phyloP scores from a whole-genome alignment of 2,329 filamentous ascomycete species.

The Colletotrichum neosansevieriae region DNA sequence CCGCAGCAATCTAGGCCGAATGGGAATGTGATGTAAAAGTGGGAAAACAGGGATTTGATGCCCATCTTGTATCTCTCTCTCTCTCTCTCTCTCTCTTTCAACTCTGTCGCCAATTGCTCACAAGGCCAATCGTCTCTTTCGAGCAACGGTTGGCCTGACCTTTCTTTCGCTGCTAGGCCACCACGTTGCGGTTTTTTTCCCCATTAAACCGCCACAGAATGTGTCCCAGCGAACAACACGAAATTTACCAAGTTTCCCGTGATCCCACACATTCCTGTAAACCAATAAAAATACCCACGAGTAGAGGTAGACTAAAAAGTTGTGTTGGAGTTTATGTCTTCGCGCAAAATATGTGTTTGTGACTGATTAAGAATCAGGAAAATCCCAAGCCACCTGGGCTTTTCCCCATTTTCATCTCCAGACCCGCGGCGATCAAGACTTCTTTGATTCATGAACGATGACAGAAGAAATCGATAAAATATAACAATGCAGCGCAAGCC shows the following conservation, averaged over 20 bases:
- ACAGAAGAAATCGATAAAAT: constrained; percentile 47
- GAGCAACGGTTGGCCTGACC: constrained; percentile 30
- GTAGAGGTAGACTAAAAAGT: constrained; percentile 26
- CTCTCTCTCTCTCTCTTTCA: constrained; percentile 38
- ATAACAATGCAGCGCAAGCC: constrained; percentile 42
- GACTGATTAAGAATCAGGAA: constrained; percentile 42
- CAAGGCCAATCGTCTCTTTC: constrained; percentile 38
- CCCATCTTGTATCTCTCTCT: constrained; percentile 15
- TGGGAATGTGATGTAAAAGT: constrained; percentile 5
- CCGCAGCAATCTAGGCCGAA: neutral
- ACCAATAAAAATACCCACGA: constrained; percentile 34
- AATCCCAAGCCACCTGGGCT: constrained; percentile 54
- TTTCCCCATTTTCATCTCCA: constrained; percentile 50
- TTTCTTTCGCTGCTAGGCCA: constrained; percentile 25
- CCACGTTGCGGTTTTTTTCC: constrained; percentile 15
- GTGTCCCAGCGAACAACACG: constrained; percentile 22
- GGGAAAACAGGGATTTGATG: constrained; percentile 38
- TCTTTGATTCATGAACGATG: constrained; percentile 42
- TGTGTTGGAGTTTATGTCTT: constrained; percentile 34
- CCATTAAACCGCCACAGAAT: constrained; percentile 18
- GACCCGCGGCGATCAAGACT: constrained; percentile 37
- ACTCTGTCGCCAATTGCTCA: constrained; percentile 37
- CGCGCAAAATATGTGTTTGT: constrained; percentile 26
- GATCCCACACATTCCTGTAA: constrained; percentile 28
- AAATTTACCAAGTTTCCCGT: constrained; percentile 26